These are phyloP conservation scores for Coemansia sp. DNA, from an alignment of 192 early-diverging fungal species.

Conservation along the genomic window DNA sequence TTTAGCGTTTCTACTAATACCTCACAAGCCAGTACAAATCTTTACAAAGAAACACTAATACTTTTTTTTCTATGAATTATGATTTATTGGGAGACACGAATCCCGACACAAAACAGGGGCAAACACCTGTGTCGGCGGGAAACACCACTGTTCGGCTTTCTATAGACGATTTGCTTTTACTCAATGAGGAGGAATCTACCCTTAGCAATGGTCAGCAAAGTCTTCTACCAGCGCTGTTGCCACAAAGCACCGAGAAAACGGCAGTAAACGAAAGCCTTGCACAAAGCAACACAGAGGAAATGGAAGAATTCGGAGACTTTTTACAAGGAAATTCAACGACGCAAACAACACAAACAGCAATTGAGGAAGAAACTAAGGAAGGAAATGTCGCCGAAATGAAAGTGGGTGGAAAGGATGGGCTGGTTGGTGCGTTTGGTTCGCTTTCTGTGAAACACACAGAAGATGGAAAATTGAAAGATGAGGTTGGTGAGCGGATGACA, in stretches of 20 bases:
- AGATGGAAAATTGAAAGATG: neutral
- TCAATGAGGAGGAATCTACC: slow-evolving; percentile 13
- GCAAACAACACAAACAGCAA: too few relatives aligned
- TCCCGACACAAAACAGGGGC: neutral
- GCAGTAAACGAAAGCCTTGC: neutral
- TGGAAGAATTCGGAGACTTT: slow-evolving; percentile 43
- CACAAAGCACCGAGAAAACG: neutral
- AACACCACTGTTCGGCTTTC: neutral
- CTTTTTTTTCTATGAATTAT: neutral
- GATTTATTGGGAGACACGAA: neutral
- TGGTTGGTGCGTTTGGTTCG: too few relatives aligned
- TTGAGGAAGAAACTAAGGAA: neutral
- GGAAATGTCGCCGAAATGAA: neutral
- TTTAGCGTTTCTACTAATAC: too few relatives aligned
- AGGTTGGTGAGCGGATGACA: slow-evolving; percentile 1
- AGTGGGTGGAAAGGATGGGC: too few relatives aligned
- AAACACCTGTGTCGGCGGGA: neutral
- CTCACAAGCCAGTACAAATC: too few relatives aligned
- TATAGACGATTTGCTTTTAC: slow-evolving; percentile 20
- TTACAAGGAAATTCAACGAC: slow-evolving; percentile 2
- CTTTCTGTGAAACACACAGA: too few relatives aligned
- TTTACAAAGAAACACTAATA: too few relatives aligned
- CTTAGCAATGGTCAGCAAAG: slow-evolving; percentile 2
- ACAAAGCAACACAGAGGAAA: neutral
- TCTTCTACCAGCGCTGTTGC: slow-evolving; percentile 23